phyloP scores from a whole-genome alignment of 148 eudicot genomes.

The Persicaria maculosa region DNA sequence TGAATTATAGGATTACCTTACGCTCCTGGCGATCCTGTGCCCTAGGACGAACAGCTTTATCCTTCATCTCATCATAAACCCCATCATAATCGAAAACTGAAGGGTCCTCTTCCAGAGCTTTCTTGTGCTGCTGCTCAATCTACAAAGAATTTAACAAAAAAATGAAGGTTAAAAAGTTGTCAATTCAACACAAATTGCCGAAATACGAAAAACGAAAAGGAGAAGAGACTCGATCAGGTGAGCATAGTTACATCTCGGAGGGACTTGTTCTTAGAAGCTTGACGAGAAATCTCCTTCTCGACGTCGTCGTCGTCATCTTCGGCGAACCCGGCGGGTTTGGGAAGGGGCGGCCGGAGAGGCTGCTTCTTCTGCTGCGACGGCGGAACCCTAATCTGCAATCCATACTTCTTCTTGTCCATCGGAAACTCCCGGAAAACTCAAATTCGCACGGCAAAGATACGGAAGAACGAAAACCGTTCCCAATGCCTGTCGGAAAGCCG shows the following conservation, averaged over 20 bases:
- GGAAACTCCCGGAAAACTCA: not conserved
- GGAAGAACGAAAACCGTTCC: not conserved
- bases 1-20: slow-evolving; percentile 33
- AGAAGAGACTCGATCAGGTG: not conserved
- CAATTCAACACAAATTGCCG: not conserved
- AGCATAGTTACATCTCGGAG: slow-evolving; percentile 40
- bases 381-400: slow-evolving; percentile 67
- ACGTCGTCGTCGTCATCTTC: slow-evolving; percentile 71
- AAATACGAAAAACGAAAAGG: not conserved
- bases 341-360: slow-evolving; percentile 31
- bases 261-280: slow-evolving; percentile 71
- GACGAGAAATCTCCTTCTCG: slow-evolving; percentile 76
- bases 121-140: slow-evolving; percentile 92
- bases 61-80: slow-evolving; percentile 81
- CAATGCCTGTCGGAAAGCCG: not conserved
- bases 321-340: slow-evolving; percentile 37
- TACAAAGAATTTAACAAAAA: slow-evolving; percentile 17
- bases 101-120: slow-evolving; percentile 90
- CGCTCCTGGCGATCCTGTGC: slow-evolving; percentile 65
- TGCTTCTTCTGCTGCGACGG: slow-evolving; percentile 57
- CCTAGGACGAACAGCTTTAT: slow-evolving; percentile 43
- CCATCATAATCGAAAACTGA: slow-evolving; percentile 88
- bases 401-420: slow-evolving; percentile 41
- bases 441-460: not conserved
- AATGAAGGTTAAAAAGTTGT: not conserved